These are phyloP conservation scores for Notholithocarpus densiflorus DNA, from an alignment of 306 rosid species.

Conservation along the genomic window DNA sequence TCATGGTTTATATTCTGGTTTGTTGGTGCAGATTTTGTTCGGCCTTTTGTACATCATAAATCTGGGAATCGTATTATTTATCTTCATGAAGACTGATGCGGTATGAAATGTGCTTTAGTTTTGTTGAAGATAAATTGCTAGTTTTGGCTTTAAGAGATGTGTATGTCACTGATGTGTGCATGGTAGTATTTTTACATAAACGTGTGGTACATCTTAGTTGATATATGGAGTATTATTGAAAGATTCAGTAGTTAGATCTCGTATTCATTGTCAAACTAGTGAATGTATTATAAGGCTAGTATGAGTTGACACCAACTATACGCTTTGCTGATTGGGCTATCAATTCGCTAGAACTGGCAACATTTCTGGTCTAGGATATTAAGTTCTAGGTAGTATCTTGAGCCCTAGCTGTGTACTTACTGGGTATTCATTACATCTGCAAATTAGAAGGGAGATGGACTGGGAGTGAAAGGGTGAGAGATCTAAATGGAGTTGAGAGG, in stretches of 20 bases:
- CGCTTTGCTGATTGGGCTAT: neutral
- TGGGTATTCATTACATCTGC: neutral
- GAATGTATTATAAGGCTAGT: neutral
- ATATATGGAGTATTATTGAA: neutral
- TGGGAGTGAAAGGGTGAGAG: neutral
- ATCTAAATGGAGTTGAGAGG: neutral
- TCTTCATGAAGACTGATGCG: conserved; percentile 75
- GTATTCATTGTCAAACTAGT: neutral
- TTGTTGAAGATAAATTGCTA: neutral
- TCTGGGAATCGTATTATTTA: conserved; percentile 59
- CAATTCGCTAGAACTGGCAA: neutral
- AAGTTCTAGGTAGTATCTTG: neutral
- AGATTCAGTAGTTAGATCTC: neutral
- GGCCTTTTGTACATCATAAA: conserved; percentile 70
- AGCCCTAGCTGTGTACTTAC: neutral
- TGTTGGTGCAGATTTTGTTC: conserved; percentile 66
- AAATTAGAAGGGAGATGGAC: neutral
- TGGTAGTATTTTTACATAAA: neutral
- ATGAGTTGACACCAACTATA: neutral
- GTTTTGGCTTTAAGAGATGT: neutral
- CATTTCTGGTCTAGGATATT: neutral
- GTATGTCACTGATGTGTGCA: neutral
- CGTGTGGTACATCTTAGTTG: neutral
- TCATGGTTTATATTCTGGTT: neutral
- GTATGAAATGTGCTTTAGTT: conserved; percentile 32